Base-by-base conservation (phyloP, 257 asterid species). In the Eustoma russellianum region DNA sequence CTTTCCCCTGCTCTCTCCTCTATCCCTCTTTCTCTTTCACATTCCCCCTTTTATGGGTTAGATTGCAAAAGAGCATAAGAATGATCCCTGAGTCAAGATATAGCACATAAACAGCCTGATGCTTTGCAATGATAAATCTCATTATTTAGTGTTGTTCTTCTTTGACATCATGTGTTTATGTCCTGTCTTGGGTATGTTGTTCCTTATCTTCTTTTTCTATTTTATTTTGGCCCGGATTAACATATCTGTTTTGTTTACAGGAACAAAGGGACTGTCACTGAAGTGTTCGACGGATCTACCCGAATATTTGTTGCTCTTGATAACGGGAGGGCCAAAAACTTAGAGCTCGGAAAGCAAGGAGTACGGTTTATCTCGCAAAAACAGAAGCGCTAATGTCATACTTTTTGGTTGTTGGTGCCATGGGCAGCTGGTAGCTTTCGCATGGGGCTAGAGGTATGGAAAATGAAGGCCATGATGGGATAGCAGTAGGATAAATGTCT, bases 301-400 rank as follows among this genome's bases (percentile, higher is more conserved):
- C 47, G 66, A 7, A 87, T 88, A 45, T 79, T 93, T 47, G 83
- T 91, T 46, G 77, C 76, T 46, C 80, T 86, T 24, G 98, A 91
- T 65, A 84, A 83, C 55, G 98, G 97, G 52, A 75, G 72, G 56
- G n/a, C 78, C 61, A 78, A 66, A 72, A 83, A 67, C 52, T 81
- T 77, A 61, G 95, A 88, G 71, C 90, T 92, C 1, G 97, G 97
- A 66, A 85, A 88, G 69, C 98, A 92, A 73, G 94, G 93, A 48
- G 79, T 92, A 54, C 88, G 95, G 38, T 92, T 88, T 41, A 83
- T 92, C 46, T 75, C 94, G 65, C 93, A 83, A 75, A 92, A 92
- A 74, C 88, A 76, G 45, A 75, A 67, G 56, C 81, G 69, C 53
- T 73, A 67, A 74, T 63, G 47, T 17, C 35, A 24, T n/a, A 55